These are phyloP conservation scores for Boechera retrofracta DNA, from an alignment of 345 rosid species.

Conservation along the genomic window DNA sequence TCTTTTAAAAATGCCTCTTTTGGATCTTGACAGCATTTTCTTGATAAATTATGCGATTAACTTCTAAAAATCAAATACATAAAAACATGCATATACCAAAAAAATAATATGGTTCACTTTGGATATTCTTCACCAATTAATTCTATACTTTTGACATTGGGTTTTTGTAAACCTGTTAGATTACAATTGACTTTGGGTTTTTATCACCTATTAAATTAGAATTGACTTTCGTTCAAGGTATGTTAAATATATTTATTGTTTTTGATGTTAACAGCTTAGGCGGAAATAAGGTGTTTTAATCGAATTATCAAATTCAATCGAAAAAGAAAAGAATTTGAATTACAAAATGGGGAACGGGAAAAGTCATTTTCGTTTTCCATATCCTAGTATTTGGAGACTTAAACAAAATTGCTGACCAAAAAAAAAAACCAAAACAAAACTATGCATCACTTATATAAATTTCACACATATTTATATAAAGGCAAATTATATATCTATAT, in stretches of 20 bases:
- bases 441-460: neutral
- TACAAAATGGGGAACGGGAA: constrained; percentile 7
- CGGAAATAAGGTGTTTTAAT: neutral
- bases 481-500: neutral
- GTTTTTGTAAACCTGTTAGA: constrained; percentile 18
- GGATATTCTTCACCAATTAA: constrained; percentile 33
- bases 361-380: constrained; percentile 29
- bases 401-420: neutral
- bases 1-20: neutral
- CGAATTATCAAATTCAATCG: constrained; percentile 15
- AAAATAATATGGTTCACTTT: constrained; percentile 19
- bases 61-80: constrained; percentile 22
- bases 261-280: constrained; percentile 22
- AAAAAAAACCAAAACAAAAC: too few relatives aligned
- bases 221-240: constrained; percentile 38
- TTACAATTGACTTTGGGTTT: constrained; percentile 35
- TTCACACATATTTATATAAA: neutral
- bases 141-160: constrained; percentile 25
- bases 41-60: neutral
- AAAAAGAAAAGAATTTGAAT: neutral
- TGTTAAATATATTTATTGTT: constrained; percentile 1
- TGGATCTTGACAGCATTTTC: constrained; percentile 11
- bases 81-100: constrained; percentile 17
- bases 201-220: constrained; percentile 15
- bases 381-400: constrained; percentile 17